Conservation (phyloP, 2,329 filamentous ascomycete species). For the Colletotrichum lindemuthianum region DNA sequence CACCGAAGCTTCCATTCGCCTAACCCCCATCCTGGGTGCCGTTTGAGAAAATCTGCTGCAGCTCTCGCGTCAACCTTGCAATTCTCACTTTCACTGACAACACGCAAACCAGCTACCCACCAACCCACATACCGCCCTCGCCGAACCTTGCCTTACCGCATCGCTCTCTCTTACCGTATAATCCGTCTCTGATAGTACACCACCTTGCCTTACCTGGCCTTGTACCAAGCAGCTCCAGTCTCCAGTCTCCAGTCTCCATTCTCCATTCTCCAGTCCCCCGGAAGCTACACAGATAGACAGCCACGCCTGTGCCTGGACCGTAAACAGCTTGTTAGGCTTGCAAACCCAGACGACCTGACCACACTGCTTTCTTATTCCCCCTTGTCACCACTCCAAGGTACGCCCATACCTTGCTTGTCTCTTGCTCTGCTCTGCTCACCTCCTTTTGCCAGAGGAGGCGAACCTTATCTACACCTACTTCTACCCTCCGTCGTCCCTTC, state of each 20-base stretch:
- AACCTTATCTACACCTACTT: conserved; percentile 25
- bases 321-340: conserved; percentile 29
- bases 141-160: conserved; percentile 24
- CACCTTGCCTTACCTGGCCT: background rate
- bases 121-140: conserved; percentile 7
- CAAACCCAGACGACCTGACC: conserved; percentile 22
- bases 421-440: conserved; percentile 35
- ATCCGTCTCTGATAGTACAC: background rate
- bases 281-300: conserved; percentile 2
- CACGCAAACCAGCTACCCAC: background rate
- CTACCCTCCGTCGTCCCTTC: conserved; percentile 35
- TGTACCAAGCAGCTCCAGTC: background rate
- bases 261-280: conserved; percentile 7
- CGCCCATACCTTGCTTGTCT: conserved; percentile 18
- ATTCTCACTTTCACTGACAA: background rate
- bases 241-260: conserved; percentile 8
- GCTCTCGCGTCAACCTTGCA: background rate
- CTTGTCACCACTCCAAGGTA: conserved; percentile 9
- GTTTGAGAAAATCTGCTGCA: conserved; percentile 30
- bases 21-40: conserved; percentile 11
- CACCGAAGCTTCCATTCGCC: conserved; percentile 29
- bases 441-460: conserved; percentile 19
- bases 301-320: conserved; percentile 21
- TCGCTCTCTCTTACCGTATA: background rate
- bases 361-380: conserved; percentile 35